Evolutionary conservation across 768 basidiomycete species (phyloP).

Genomic region (Tulasnella calospora): DNA sequence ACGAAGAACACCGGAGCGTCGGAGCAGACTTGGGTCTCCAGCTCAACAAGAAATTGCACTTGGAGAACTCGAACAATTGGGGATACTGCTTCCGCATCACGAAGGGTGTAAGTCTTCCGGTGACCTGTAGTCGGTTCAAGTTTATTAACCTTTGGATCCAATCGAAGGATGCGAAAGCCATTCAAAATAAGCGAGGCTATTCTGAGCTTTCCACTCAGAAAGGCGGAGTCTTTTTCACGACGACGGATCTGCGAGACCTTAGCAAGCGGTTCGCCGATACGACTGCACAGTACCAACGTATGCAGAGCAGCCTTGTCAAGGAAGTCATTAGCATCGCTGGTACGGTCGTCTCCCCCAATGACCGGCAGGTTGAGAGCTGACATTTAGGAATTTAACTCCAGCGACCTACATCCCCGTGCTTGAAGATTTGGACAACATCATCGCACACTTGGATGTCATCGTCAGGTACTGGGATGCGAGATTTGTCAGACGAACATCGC

Average conservation of each 20-base stretch:
- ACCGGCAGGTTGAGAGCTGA: background rate
- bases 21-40: slow-evolving; percentile 72
- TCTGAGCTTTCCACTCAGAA: slow-evolving; percentile 82
- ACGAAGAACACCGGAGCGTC: slow-evolving; percentile 68
- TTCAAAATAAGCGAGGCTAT: slow-evolving; percentile 61
- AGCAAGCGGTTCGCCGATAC: slow-evolving; percentile 68
- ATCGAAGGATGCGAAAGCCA: slow-evolving; percentile 67
- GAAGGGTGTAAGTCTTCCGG: slow-evolving; percentile 60
- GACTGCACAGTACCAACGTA: slow-evolving; percentile 62
- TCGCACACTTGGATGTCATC: slow-evolving; percentile 90
- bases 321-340: slow-evolving; percentile 91
- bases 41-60: slow-evolving; percentile 89
- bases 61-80: slow-evolving; percentile 84
- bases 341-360: slow-evolving; percentile 40
- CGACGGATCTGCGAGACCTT: slow-evolving; percentile 61
- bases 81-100: slow-evolving; percentile 92
- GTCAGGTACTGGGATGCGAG: slow-evolving; percentile 54
- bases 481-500: background rate
- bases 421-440: slow-evolving; percentile 71
- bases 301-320: slow-evolving; percentile 78
- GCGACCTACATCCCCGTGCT: slow-evolving; percentile 89
- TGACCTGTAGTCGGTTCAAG: background rate
- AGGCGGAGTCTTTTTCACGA: slow-evolving; percentile 85
- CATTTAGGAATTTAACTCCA: slow-evolving; percentile 34
- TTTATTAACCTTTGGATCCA: background rate